phyloP scores from a whole-genome alignment of 179 eudicot genomes.

The Actinidia chinensis region DNA sequence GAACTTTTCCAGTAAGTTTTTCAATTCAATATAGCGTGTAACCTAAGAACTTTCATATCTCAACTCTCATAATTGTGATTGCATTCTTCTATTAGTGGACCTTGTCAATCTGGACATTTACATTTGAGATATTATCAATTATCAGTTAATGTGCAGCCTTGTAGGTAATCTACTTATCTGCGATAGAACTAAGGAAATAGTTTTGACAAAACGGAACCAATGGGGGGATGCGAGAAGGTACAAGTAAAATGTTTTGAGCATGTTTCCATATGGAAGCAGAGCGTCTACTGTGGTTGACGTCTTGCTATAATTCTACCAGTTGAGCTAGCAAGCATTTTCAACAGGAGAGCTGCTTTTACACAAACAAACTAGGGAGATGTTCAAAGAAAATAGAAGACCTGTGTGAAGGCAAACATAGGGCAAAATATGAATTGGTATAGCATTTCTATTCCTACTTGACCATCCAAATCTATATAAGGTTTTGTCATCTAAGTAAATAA shows the following conservation, averaged over 20 bases:
- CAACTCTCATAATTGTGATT: background rate
- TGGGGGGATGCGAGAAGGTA: background rate
- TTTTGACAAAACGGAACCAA: no score
- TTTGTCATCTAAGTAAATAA: background rate
- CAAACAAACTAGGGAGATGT: background rate
- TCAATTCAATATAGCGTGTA: background rate
- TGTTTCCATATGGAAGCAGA: background rate
- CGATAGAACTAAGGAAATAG: background rate
- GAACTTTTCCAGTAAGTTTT: slow-evolving; percentile 43
- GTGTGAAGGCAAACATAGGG: background rate
- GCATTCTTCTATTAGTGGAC: background rate
- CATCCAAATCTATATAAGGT: slow-evolving; percentile 3
- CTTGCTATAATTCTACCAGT: background rate
- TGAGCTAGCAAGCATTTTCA: slow-evolving; percentile 9
- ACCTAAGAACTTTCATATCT: background rate
- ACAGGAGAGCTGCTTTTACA: background rate
- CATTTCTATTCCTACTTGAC: background rate
- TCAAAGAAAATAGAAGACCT: background rate
- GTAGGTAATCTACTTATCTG: background rate
- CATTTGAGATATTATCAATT: background rate
- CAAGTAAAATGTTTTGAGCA: background rate
- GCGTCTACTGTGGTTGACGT: background rate
- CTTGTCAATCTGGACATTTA: background rate
- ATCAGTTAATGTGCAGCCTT: background rate
- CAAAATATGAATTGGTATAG: background rate